Conservation (phyloP, 164 flowering plant genomes). For the Aristolochia contorta region DNA sequence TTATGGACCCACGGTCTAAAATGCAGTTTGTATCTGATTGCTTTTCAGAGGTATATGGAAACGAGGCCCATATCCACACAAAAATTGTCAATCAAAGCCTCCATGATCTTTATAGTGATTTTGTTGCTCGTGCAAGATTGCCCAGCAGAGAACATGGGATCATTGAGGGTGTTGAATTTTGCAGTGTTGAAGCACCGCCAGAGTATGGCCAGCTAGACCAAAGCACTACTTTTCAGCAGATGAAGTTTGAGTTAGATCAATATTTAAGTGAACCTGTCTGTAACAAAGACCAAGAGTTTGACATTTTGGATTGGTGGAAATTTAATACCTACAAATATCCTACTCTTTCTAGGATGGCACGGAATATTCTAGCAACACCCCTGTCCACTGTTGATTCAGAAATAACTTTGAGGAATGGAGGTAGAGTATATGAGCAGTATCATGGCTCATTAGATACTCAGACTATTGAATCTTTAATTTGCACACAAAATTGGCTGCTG, state of each 20-base stretch:
- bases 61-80: conserved; percentile 37
- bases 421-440: conserved; percentile 9
- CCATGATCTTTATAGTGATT: conserved; percentile 63
- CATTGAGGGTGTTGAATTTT: not conserved
- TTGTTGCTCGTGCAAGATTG: conserved; percentile 10
- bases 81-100: conserved; percentile 52
- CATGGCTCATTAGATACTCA: conserved; percentile 5
- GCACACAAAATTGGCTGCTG: conserved; percentile 11
- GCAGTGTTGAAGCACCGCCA: conserved; percentile 25
- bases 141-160: not conserved
- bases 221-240: no score
- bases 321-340: conserved; percentile 18
- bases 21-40: conserved; percentile 70
- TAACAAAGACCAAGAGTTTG: conserved; percentile 10
- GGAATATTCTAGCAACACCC: conserved; percentile 20
- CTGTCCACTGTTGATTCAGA: conserved; percentile 5
- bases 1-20: conserved; percentile 88
- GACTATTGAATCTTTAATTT: conserved; percentile 9
- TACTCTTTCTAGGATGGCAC: conserved; percentile 22
- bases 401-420: conserved; percentile 11
- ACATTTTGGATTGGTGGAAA: conserved; percentile 22
- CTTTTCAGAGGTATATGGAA: conserved; percentile 58
- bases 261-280: conserved; percentile 11
- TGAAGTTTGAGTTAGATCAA: conserved; percentile 41
- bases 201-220: conserved; percentile 38